phyloP scores from a whole-genome alignment of 345 rosid genomes.

The Combretum micranthum region DNA sequence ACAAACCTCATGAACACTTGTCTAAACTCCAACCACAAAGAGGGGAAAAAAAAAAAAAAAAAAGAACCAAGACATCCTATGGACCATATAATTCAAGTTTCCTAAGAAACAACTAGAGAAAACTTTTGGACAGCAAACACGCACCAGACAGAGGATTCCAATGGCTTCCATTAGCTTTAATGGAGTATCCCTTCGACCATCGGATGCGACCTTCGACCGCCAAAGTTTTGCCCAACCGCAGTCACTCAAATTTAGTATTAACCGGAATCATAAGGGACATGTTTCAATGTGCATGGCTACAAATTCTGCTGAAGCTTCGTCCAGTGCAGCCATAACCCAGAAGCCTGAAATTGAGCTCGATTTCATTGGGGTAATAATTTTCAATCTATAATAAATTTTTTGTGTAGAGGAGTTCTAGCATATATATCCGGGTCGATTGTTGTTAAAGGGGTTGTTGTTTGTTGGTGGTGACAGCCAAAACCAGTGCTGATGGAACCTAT shows the following conservation, averaged over 20 bases:
- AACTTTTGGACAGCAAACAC: background rate
- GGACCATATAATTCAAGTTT: background rate
- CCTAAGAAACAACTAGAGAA: no score
- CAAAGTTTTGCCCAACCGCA: background rate
- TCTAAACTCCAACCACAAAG: background rate
- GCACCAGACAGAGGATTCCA: background rate
- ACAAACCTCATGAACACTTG: background rate
- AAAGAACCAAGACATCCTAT: background rate
- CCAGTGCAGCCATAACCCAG: constrained; percentile 10
- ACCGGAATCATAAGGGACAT: background rate
- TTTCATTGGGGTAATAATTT: constrained; percentile 45
- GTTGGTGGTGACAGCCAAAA: constrained; percentile 48
- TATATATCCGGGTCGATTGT: no score
- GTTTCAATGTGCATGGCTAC: constrained; percentile 12
- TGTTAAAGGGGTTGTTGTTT: background rate
- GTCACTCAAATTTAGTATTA: background rate
- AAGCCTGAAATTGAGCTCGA: constrained; percentile 70
- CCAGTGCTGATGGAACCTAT: constrained; percentile 44
- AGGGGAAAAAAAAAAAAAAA: background rate
- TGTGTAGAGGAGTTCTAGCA: no score
- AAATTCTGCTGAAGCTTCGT: constrained; percentile 25
- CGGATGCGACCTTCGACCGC: background rate
- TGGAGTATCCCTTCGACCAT: background rate
- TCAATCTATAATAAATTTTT: background rate
- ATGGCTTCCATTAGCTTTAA: constrained; percentile 8